phyloP scores from a whole-genome alignment of 805 yeast genomes.

The Schizosaccharomyces japonicus region DNA sequence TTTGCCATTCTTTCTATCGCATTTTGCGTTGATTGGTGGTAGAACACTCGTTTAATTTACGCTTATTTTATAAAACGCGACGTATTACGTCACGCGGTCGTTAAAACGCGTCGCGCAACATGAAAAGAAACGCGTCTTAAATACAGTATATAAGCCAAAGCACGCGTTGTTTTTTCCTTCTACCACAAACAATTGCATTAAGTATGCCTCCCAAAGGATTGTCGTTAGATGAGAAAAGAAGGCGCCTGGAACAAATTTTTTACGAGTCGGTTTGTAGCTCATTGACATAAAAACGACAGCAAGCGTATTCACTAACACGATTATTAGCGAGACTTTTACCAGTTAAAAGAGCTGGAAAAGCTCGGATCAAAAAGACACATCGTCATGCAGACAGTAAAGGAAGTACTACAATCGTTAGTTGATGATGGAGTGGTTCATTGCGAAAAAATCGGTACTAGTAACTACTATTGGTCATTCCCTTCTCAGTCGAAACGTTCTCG shows the following conservation, averaged over 20 bases:
- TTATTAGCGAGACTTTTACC: slow-evolving; percentile 17
- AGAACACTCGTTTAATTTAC: too few species aligned
- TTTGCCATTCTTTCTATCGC: too few species aligned
- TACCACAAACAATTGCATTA: neutral
- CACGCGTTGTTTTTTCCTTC: too few species aligned
- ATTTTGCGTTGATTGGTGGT: too few species aligned
- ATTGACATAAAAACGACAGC: slow-evolving; percentile 2
- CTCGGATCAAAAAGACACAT: slow-evolving; percentile 24
- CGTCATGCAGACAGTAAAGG: slow-evolving; percentile 32
- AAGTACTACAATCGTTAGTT: slow-evolving; percentile 22
- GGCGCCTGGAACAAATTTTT: slow-evolving; percentile 4
- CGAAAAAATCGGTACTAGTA: slow-evolving; percentile 32
- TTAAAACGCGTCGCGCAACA: too few species aligned
- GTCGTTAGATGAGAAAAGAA: slow-evolving; percentile 10
- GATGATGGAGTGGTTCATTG: slow-evolving; percentile 28
- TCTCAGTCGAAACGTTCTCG: slow-evolving; percentile 10
- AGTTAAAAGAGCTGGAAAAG: slow-evolving; percentile 29
- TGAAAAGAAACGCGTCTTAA: too few species aligned
- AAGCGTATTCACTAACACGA: slow-evolving; percentile 7
- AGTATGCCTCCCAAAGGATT: slow-evolving; percentile 10
- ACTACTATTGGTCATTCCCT: slow-evolving; percentile 14
- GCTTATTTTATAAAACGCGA: too few species aligned
- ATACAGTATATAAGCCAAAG: too few species aligned
- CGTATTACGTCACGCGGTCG: too few species aligned
- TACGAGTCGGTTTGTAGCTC: slow-evolving; percentile 1